Percentiles rank a stretch among this genome's conserved stretches.
Conservation (phyloP, 345 rosid species). For the Citrus medica region DNA sequence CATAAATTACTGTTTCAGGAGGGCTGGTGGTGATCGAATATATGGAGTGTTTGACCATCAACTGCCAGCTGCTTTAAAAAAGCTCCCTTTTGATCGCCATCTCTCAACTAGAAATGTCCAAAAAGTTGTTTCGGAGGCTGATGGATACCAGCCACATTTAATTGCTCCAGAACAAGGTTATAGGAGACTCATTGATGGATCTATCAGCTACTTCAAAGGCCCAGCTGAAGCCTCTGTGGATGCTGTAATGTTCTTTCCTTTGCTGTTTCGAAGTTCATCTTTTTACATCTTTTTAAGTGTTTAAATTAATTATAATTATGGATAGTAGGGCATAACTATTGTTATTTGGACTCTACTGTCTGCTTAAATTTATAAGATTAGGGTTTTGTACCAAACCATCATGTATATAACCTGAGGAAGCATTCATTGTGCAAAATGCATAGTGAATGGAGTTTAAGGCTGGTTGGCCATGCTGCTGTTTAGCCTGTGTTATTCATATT, state of each 20-base stretch:
- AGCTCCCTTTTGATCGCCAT: slow-evolving; percentile 96
- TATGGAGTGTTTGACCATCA: slow-evolving; percentile 98
- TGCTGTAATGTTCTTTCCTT: slow-evolving; percentile 61
- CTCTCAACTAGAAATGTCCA: slow-evolving; percentile 92
- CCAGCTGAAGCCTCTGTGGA: slow-evolving; percentile 99
- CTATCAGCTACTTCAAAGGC: slow-evolving; percentile 94
- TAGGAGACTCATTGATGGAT: slow-evolving; percentile 96
- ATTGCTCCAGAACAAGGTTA: slow-evolving; percentile 99
- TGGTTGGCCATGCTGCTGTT: neutral
- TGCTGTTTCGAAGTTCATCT: neutral
- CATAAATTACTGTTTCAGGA: slow-evolving; percentile 46
- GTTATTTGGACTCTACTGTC: neutral
- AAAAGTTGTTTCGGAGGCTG: slow-evolving; percentile 96
- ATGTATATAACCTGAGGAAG: neutral
- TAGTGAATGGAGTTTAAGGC: neutral
- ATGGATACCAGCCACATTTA: slow-evolving; percentile 99
- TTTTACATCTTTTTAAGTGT: neutral
- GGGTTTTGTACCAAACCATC: neutral
- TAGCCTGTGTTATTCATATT: neutral
- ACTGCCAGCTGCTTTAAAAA: slow-evolving; percentile 97
- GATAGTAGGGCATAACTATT: neutral
- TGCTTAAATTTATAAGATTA: neutral
- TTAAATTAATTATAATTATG: neutral
- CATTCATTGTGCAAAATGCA: neutral
- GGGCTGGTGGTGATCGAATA: slow-evolving; percentile 97